phyloP scores from a whole-genome alignment of 2,329 filamentous ascomycete species.

The Venturia aucupariae region DNA sequence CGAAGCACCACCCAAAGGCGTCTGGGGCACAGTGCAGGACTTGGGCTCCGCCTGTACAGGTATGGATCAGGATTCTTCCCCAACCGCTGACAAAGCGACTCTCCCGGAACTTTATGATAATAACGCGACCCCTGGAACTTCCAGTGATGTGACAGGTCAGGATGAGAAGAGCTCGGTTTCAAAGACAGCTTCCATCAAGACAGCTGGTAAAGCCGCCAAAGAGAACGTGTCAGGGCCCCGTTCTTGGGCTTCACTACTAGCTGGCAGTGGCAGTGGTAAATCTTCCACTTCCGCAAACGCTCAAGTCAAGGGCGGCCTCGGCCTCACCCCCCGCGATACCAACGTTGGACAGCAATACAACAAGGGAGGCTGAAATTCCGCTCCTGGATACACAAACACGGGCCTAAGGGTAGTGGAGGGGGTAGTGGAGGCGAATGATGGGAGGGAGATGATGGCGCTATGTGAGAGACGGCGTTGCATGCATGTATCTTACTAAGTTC shows the following conservation, averaged over 20 bases:
- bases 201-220: background rate
- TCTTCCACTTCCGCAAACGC: background rate
- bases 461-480: background rate
- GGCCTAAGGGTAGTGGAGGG: background rate
- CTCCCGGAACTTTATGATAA: background rate
- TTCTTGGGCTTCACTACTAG: background rate
- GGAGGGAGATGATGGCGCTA: background rate
- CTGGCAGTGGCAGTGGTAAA: background rate
- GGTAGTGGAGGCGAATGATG: background rate
- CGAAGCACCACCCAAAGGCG: background rate
- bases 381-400: background rate
- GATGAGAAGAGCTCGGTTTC: constrained; percentile 1
- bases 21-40: background rate
- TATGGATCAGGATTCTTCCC: constrained; percentile 3
- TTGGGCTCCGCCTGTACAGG: background rate
- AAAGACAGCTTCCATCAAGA: background rate
- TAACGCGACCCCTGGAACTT: background rate
- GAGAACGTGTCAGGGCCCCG: background rate
- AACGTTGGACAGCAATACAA: background rate
- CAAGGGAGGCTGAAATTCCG: background rate
- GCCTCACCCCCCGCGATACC: background rate
- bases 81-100: background rate
- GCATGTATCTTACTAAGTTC: background rate
- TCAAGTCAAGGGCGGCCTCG: background rate
- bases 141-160: background rate